phyloP scores from a whole-genome alignment of 179 eudicot species.

The Amaranthus tricolor region DNA sequence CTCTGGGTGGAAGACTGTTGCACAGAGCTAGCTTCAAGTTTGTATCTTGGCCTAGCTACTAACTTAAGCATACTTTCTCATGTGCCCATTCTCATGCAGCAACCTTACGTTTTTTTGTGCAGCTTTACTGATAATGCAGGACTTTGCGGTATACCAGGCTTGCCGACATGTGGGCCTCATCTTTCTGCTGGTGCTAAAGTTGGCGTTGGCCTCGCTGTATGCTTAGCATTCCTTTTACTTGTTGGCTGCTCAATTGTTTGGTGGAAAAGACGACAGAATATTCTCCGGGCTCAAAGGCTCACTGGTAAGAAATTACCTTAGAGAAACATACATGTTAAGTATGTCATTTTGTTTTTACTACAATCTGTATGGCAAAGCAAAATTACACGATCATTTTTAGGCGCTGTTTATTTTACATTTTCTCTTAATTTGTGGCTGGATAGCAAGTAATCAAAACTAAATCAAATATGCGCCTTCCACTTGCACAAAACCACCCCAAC shows the following conservation, averaged over 20 bases:
- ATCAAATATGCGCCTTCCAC: too few relatives aligned
- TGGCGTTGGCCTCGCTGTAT: constrained; percentile 64
- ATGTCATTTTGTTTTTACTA: neutral
- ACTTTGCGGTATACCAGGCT: constrained; percentile 95
- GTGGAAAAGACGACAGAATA: constrained; percentile 98
- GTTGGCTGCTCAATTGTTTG: constrained; percentile 64
- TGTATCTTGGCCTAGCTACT: constrained; percentile 12
- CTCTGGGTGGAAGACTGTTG: constrained; percentile 82
- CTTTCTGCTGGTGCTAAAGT: constrained; percentile 83
- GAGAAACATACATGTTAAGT: neutral
- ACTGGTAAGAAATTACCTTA: constrained; percentile 52
- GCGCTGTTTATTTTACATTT: too few relatives aligned
- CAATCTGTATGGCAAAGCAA: too few relatives aligned
- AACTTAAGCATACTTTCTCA: neutral
- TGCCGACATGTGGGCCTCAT: constrained; percentile 83
- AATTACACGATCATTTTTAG: too few relatives aligned
- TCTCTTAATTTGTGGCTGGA: neutral
- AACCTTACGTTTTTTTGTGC: constrained; percentile 21
- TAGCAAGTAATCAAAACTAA: too few relatives aligned
- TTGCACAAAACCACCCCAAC: neutral
- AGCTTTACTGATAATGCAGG: constrained; percentile 96
- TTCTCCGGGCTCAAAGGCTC: constrained; percentile 80
- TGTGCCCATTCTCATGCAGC: neutral
- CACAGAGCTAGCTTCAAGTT: constrained; percentile 99
- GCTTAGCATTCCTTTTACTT: constrained; percentile 43